A percentile compares a stretch with the other conserved stretches of the same genome.
phyloP scores from a whole-genome alignment of 352 stramenopile genomes.

The Phytophthora ramorum region DNA sequence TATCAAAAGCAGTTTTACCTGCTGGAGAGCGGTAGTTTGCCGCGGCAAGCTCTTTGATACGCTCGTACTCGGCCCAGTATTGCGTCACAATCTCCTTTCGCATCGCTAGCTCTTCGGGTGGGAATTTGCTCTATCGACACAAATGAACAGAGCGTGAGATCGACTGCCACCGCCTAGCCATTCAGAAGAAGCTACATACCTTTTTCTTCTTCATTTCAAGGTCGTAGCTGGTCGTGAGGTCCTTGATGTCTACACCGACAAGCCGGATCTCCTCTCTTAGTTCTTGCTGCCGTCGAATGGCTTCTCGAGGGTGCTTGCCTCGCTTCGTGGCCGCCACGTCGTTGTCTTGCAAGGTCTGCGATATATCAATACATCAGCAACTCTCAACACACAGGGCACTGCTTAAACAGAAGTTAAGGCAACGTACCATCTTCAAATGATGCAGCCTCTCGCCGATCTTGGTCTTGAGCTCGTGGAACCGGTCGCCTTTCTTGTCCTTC shows the following conservation, averaged over 20 bases:
- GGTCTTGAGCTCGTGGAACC: slow-evolving; percentile 83
- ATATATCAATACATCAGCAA: slow-evolving; percentile 7
- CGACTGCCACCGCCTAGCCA: no score
- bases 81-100: slow-evolving; percentile 83
- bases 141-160: slow-evolving; percentile 5
- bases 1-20: slow-evolving; percentile 53
- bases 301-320: slow-evolving; percentile 80
- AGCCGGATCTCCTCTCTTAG: slow-evolving; percentile 84
- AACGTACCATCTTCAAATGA: slow-evolving; percentile 73
- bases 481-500: slow-evolving; percentile 68
- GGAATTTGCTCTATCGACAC: slow-evolving; percentile 71
- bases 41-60: slow-evolving; percentile 79
- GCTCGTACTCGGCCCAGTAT: slow-evolving; percentile 78
- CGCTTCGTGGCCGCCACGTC: slow-evolving; percentile 61
- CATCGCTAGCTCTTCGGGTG: slow-evolving; percentile 75
- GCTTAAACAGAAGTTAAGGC: not conserved
- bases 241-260: slow-evolving; percentile 74
- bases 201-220: slow-evolving; percentile 87
- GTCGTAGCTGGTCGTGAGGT: slow-evolving; percentile 76
- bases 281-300: slow-evolving; percentile 80
- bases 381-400: not conserved
- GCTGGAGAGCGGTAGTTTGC: slow-evolving; percentile 63
- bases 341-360: slow-evolving; percentile 77
- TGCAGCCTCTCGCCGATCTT: slow-evolving; percentile 84
- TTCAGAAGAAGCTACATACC: slow-evolving; percentile 29